Evolutionary conservation across 2,329 filamentous ascomycete species (phyloP), one percentile per base, ranked within the genome.

Genomic region (Byssochlamys sp.): DNA sequence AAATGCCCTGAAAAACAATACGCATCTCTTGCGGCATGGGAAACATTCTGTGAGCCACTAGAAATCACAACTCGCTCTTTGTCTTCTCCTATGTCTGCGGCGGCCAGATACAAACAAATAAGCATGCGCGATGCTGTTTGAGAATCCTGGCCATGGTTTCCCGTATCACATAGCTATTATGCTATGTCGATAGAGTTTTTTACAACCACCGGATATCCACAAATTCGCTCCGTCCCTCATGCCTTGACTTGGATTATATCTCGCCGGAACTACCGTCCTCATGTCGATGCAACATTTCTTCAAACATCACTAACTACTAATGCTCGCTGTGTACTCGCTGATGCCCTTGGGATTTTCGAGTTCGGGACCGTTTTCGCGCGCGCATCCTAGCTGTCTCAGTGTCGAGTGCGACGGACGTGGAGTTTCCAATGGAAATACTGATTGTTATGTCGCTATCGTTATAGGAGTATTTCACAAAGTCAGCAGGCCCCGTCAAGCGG

Each of bases 401-500:
- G 61, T 60, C 63, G 62, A 65, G 61, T 53, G 57, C 59, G 59
- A 58, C 63, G 63, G 53, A 59, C 58, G 31, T 62, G 61, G 57
- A 58, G 60, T 31, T 65, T 63, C 54, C 58, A 62, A 62, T 69
- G 62, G 62, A 66, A 70, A 67, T 77, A 77, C 77, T 80, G 67
- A 80, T 78, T 65, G 62, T 19, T 67, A 61, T 69, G 12, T 60
- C 66, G 56, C 67, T 80, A 74, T 75, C 76, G 75, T 76, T 76
- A 76, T 90, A 99, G 94, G 94, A 99, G 79, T 99, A 97, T 77
- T 97, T 99, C 75, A 78, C 81, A 70, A 87, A 90, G 71, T 88
- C 89, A 67, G 85, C 96, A 73, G 92, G 91, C 66, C 84, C 88
- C 62, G 89, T 97, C 77, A 96, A 95, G 83, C 88, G 84, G 75